Evolutionary conservation across 2,329 filamentous ascomycete genomes (phyloP).

Genomic region (Xylaria sp.): DNA sequence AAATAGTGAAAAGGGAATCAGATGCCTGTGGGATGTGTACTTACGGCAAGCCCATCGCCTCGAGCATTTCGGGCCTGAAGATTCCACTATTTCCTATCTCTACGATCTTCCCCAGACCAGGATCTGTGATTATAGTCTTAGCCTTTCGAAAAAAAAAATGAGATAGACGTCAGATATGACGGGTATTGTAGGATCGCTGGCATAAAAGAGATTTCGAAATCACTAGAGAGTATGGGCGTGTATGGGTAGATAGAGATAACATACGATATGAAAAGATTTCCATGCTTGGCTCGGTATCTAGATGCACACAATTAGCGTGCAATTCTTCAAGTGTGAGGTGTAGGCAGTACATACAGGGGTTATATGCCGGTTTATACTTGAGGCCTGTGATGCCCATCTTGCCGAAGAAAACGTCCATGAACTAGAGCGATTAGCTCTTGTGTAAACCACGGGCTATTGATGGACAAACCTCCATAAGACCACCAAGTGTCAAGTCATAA

Average conservation of each 20-base stretch:
- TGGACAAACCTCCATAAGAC: constrained; percentile 72
- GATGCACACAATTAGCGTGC: not conserved
- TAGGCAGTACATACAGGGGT: constrained; percentile 62
- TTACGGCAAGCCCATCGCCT: constrained; percentile 86
- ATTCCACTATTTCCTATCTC: constrained; percentile 99
- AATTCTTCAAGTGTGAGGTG: not conserved
- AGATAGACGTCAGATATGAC: not conserved
- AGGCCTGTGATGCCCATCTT: constrained; percentile 91
- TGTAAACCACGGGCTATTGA: not conserved
- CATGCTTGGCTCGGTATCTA: constrained; percentile 90
- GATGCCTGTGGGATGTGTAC: constrained; percentile 9
- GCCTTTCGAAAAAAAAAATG: not conserved
- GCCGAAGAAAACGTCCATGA: constrained; percentile 94
- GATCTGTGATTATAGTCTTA: not conserved
- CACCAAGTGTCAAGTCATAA: constrained; percentile 90
- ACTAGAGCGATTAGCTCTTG: constrained; percentile 33
- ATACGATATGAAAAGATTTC: constrained; percentile 91
- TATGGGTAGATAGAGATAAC: constrained; percentile 11
- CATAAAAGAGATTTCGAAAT: not conserved
- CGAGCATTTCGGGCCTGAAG: constrained; percentile 98
- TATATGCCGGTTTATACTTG: constrained; percentile 92
- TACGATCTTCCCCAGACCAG: constrained; percentile 85
- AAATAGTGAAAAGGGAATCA: not conserved
- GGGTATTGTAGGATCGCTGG: not conserved
- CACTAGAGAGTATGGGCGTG: not conserved